Evolutionary conservation across 148 eudicot genomes (phyloP).

Genomic region (Beta vulgaris): DNA sequence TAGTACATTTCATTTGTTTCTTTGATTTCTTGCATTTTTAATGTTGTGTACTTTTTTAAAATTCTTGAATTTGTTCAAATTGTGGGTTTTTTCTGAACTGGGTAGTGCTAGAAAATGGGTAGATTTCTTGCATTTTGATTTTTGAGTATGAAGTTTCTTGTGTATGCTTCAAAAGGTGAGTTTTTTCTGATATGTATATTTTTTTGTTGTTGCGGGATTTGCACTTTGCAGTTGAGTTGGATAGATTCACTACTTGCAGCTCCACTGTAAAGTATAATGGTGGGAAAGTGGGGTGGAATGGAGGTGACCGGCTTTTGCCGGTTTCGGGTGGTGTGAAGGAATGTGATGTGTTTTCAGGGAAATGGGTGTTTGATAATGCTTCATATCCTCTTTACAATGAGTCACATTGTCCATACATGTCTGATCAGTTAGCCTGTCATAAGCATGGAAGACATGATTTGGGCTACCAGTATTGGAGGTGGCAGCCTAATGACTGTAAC

Average conservation of each 20-base stretch:
- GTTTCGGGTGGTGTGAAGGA: conserved; percentile 32
- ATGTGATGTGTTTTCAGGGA: conserved; percentile 82
- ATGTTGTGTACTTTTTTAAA: conserved; percentile 9
- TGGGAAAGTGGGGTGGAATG: conserved; percentile 39
- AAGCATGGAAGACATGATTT: conserved; percentile 86
- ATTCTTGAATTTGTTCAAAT: conserved; percentile 19
- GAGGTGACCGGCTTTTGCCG: conserved; percentile 14
- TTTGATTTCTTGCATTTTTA: not conserved
- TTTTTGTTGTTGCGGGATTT: conserved; percentile 13
- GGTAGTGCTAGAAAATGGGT: not conserved
- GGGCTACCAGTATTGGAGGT: conserved; percentile 77
- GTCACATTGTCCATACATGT: conserved; percentile 89
- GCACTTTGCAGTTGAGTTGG: conserved; percentile 53
- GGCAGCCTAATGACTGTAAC: conserved; percentile 89
- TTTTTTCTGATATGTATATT: not conserved
- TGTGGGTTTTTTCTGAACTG: conserved; percentile 3
- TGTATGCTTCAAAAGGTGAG: conserved; percentile 2
- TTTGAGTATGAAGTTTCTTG: conserved; percentile 5
- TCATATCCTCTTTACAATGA: conserved; percentile 81
- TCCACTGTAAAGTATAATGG: conserved; percentile 71
- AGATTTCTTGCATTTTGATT: not conserved
- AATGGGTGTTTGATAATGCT: conserved; percentile 80
- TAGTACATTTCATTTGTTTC: not conserved
- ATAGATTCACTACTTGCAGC: conserved; percentile 69
- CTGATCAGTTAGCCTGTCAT: conserved; percentile 93